These are phyloP conservation scores for Petunia hybrid DNA, from an alignment of 305 asterid species.

Conservation along the genomic window DNA sequence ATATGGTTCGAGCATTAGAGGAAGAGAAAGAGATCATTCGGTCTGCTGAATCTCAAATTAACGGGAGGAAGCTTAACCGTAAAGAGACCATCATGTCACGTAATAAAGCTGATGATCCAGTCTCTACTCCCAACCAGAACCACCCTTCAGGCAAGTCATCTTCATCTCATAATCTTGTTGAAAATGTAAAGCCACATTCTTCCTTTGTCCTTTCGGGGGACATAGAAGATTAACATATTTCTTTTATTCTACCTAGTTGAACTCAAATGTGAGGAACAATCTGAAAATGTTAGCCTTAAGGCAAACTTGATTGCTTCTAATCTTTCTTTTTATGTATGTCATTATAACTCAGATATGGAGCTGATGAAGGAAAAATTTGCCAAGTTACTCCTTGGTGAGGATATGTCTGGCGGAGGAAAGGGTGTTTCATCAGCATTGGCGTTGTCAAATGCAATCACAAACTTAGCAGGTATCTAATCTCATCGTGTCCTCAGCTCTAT, in stretches of 20 bases:
- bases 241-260: too few relatives aligned
- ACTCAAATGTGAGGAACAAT: not conserved
- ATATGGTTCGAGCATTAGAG: slow-evolving; percentile 55
- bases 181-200: not conserved
- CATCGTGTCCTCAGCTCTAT: not conserved
- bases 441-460: slow-evolving; percentile 41
- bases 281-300: not conserved
- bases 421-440: slow-evolving; percentile 44
- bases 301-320: not conserved
- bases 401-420: slow-evolving; percentile 44
- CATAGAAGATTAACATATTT: too few relatives aligned
- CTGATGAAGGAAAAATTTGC: slow-evolving; percentile 45
- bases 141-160: not conserved
- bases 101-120: slow-evolving; percentile 20
- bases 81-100: slow-evolving; percentile 46
- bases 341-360: slow-evolving; percentile 32
- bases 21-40: slow-evolving; percentile 49
- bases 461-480: slow-evolving; percentile 33
- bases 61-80: slow-evolving; percentile 40
- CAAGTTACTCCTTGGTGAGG: slow-evolving; percentile 41
- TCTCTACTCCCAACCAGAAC: not conserved
- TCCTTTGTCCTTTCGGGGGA: not conserved
- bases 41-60: slow-evolving; percentile 41
- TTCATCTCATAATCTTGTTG: not conserved
- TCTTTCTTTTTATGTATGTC: not conserved